Percentiles rank a stretch among this genome's conserved stretches.
phyloP scores from a whole-genome alignment of 1,139 yeast genomes.

The Suhomyces maxii region DNA sequence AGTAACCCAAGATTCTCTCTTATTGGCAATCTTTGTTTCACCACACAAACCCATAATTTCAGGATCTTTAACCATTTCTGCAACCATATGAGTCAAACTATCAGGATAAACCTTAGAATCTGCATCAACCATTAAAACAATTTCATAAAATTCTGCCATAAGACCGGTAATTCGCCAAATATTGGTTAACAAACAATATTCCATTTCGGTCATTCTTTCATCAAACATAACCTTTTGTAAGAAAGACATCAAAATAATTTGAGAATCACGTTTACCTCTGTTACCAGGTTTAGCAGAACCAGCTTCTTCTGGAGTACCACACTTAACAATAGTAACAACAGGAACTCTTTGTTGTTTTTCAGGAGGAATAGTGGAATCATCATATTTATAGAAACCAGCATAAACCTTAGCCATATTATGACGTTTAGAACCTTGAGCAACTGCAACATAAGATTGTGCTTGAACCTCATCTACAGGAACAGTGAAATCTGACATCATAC shows the following conservation, averaged over 20 bases:
- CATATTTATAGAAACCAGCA: conserved; percentile 86
- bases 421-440: conserved; percentile 87
- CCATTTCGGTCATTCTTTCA: conserved; percentile 95
- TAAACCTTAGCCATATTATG: conserved; percentile 97
- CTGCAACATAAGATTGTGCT: conserved; percentile 88
- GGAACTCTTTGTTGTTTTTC: conserved; percentile 92
- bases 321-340: conserved; percentile 76
- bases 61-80: conserved; percentile 90
- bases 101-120: conserved; percentile 93
- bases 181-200: conserved; percentile 73
- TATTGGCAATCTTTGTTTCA: conserved; percentile 92
- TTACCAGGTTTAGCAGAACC: conserved; percentile 89
- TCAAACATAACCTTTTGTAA: conserved; percentile 89
- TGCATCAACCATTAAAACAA: conserved; percentile 93
- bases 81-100: conserved; percentile 87
- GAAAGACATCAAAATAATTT: conserved; percentile 89
- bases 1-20: conserved; percentile 85
- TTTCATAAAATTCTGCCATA: conserved; percentile 83
- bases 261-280: conserved; percentile 98
- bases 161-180: conserved; percentile 89
- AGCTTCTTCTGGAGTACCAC: conserved; percentile 89
- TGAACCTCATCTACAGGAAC: conserved; percentile 70
- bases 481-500: conserved; percentile 84
- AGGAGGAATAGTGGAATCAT: conserved; percentile 67
- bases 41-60: conserved; percentile 95